Evolutionary conservation across 768 basidiomycete species (phyloP).

Genomic region (Termitomyces titanicus): DNA sequence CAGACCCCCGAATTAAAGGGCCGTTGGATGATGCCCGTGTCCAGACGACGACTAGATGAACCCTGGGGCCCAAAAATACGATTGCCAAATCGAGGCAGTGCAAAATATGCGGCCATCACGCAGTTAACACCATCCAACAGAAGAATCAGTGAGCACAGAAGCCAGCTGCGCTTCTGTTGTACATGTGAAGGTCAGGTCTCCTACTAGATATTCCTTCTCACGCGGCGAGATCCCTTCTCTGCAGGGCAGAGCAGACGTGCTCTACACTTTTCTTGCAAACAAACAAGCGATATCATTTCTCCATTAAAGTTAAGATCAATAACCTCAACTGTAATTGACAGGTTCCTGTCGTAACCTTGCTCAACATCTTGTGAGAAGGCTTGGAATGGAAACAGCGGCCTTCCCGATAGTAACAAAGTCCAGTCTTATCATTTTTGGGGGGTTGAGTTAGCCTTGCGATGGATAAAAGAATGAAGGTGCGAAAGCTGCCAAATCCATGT

Average conservation of each 20-base stretch:
- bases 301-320: not conserved
- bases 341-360: slow-evolving; percentile 1
- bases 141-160: slow-evolving; percentile 7
- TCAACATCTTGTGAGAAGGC: slow-evolving; percentile 8
- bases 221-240: not conserved
- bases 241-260: not conserved
- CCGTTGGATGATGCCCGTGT: not conserved
- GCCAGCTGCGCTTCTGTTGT: slow-evolving; percentile 2
- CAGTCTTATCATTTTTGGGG: not conserved
- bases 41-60: not conserved
- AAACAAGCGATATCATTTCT: not conserved
- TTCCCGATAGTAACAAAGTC: not conserved
- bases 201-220: not conserved
- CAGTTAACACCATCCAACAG: slow-evolving; percentile 6
- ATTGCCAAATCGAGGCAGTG: not conserved
- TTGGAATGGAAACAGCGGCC: not conserved
- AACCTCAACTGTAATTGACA: not conserved
- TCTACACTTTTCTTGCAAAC: not conserved
- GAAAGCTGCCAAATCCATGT: slow-evolving; percentile 9
- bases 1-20: not conserved
- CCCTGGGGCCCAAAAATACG: not conserved
- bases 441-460: not conserved
- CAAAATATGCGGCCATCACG: slow-evolving; percentile 10
- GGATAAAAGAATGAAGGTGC: slow-evolving; percentile 6
- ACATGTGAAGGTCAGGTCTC: not conserved